These are phyloP conservation scores for Astragalus glycyphyllos DNA, from an alignment of 306 rosid genomes.

Conservation along the genomic window DNA sequence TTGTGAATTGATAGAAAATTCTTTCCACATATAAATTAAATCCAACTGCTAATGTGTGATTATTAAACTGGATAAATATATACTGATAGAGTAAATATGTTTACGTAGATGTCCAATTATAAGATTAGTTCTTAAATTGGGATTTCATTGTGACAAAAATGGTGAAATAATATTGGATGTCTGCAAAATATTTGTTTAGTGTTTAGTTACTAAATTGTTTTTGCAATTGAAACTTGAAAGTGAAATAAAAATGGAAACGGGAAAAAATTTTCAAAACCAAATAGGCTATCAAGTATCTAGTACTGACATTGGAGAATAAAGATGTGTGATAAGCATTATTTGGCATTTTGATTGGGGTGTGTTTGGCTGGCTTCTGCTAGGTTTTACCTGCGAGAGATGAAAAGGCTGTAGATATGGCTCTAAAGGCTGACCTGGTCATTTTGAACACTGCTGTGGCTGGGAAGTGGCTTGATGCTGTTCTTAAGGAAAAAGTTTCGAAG, in stretches of 20 bases:
- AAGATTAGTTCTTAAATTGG: too few species aligned
- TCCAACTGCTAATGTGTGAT: too few species aligned
- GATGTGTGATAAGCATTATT: background rate
- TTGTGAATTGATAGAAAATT: too few species aligned
- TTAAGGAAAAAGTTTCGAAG: conserved; percentile 72
- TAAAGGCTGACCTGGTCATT: conserved; percentile 83
- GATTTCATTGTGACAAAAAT: too few species aligned
- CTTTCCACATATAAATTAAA: too few species aligned
- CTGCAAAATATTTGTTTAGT: background rate
- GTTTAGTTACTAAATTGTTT: background rate
- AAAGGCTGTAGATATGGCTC: conserved; percentile 76
- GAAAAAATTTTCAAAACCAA: background rate
- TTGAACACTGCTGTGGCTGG: conserved; percentile 98
- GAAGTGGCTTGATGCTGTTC: conserved; percentile 91
- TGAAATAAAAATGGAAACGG: background rate
- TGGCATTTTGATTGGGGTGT: conserved; percentile 13
- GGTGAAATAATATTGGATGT: too few species aligned
- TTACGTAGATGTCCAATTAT: too few species aligned
- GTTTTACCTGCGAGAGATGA: conserved; percentile 79
- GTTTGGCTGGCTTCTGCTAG: conserved; percentile 46
- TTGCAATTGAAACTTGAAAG: too few species aligned
- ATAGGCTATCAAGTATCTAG: background rate
- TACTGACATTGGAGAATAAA: background rate
- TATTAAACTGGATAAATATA: too few species aligned
- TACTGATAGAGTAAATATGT: too few species aligned